Evolutionary conservation across 2,329 filamentous ascomycete species (phyloP), one percentile per base, ranked within the genome.

Genomic region (Xylaria hypoxylon): DNA sequence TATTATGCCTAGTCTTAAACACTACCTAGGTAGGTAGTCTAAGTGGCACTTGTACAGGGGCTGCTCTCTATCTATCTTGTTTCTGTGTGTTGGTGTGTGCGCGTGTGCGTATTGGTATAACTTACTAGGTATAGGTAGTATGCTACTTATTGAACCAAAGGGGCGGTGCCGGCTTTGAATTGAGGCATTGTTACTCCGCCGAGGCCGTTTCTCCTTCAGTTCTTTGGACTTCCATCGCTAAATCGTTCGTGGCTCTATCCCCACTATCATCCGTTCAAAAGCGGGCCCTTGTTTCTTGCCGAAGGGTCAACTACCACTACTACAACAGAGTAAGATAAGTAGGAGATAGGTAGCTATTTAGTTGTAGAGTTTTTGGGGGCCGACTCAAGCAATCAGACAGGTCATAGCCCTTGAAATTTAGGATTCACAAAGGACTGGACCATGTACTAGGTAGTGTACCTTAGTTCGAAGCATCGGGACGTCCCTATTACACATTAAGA

Each of bases 241-340:
- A 62, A 57, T 70, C 33, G 42, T 65, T 59, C 51, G 58, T 56
- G 59, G 58, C 68, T 62, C 62, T 48, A 48, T 57, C 71, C 62
- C 70, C 71, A 71, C 72, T 56, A 67, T 71, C 64, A 64, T 68
- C 65, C 68, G 65, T 68, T 53, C 65, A 66, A 67, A 65, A 64
- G 65, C 56, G 60, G 61, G 56, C 59, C 56, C 59, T 45, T 68
- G 56, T 44, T 62, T 62, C 33, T 26, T 59, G 33, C 57, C 58
- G 53, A 62, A 28, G 35, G 51, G 56, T 48, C 50, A 40, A 50
- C n/a, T n/a, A n/a, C n/a, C 45, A 40, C 17, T 6, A 44, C 2
- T 44, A 44, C 17, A 44, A 4, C n/a, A 17, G 5, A 44, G 40
- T 44, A 5, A 31, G 28, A 8, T 31, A 31, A 8, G 8, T 31